A percentile compares a stretch with the other conserved stretches of the same genome.
Conservation (phyloP, 345 rosid genomes). For the Gossypium herbaceum region DNA sequence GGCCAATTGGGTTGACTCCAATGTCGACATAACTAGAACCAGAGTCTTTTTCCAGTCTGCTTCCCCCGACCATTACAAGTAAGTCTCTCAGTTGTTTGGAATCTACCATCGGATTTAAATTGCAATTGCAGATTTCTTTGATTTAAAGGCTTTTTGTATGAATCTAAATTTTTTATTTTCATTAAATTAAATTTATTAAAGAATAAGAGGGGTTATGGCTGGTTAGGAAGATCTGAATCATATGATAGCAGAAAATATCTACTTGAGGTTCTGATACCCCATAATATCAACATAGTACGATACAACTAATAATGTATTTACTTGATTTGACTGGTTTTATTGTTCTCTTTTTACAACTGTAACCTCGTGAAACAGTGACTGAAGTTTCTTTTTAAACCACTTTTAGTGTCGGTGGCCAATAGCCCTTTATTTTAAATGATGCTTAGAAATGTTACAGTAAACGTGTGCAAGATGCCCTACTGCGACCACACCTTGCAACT, state of each 20-base stretch:
- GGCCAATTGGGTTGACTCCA: constrained; percentile 74
- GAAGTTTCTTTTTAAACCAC: background rate
- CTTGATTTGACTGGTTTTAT: background rate
- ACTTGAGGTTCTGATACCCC: background rate
- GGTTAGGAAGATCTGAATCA: background rate
- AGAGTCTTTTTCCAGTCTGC: constrained; percentile 71
- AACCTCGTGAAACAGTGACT: background rate
- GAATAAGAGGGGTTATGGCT: background rate
- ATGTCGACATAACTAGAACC: constrained; percentile 47
- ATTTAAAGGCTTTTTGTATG: no score
- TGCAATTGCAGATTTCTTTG: no score
- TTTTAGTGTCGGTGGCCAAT: constrained; percentile 15
- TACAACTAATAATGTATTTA: background rate
- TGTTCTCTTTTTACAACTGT: background rate
- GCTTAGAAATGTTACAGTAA: background rate
- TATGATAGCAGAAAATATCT: background rate
- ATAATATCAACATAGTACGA: background rate
- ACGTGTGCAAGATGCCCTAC: background rate
- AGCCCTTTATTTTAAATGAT: background rate
- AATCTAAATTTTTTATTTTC: no score
- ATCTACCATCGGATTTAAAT: background rate
- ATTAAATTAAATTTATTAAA: background rate
- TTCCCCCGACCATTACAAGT: constrained; percentile 93
- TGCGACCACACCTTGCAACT: background rate
- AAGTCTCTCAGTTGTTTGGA: constrained; percentile 8